Conservation (phyloP, 2,329 filamentous ascomycete species). For the Penicillium sp. region DNA sequence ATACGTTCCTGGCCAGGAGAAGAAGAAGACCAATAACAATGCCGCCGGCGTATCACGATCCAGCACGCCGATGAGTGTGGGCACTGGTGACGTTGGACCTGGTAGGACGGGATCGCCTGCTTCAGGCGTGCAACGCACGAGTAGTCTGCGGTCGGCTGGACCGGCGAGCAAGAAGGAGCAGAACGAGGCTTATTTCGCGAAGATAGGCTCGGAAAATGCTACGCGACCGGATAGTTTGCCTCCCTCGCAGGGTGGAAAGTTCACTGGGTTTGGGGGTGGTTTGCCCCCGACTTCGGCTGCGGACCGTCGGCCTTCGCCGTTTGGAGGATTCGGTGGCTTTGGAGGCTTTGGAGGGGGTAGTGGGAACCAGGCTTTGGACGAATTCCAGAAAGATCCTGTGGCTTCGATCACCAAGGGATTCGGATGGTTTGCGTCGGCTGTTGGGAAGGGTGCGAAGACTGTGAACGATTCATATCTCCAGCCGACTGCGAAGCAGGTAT, state of each 20-base stretch:
- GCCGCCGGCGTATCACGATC: conserved; percentile 26
- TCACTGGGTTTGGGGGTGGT: conserved; percentile 82
- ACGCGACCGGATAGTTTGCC: conserved; percentile 69
- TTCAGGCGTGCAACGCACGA: conserved; percentile 6
- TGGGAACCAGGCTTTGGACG: conserved; percentile 69
- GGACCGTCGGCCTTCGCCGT: conserved; percentile 20
- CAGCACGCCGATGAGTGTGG: conserved; percentile 27
- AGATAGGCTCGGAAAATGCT: conserved; percentile 80
- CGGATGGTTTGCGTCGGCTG: conserved; percentile 86
- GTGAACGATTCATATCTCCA: conserved; percentile 91
- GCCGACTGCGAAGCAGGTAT: conserved; percentile 83
- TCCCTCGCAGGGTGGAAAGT: conserved; percentile 91
- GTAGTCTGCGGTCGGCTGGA: conserved; percentile 12
- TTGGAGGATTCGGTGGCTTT: conserved; percentile 22
- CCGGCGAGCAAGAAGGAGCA: conserved; percentile 57
- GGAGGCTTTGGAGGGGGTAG: conserved; percentile 35
- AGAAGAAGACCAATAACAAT: conserved; percentile 35
- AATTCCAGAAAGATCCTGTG: conserved; percentile 87
- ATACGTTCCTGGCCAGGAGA: conserved; percentile 73
- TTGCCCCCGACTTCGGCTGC: conserved; percentile 54
- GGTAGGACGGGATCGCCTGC: conserved; percentile 24
- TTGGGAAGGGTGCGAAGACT: conserved; percentile 85
- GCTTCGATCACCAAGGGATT: conserved; percentile 88
- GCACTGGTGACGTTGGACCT: neutral
- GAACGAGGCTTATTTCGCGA: conserved; percentile 89